A percentile compares a stretch with the other conserved stretches of the same genome.
phyloP scores from a whole-genome alignment of 2,329 filamentous ascomycete genomes.

The Raffaelea albimanens region DNA sequence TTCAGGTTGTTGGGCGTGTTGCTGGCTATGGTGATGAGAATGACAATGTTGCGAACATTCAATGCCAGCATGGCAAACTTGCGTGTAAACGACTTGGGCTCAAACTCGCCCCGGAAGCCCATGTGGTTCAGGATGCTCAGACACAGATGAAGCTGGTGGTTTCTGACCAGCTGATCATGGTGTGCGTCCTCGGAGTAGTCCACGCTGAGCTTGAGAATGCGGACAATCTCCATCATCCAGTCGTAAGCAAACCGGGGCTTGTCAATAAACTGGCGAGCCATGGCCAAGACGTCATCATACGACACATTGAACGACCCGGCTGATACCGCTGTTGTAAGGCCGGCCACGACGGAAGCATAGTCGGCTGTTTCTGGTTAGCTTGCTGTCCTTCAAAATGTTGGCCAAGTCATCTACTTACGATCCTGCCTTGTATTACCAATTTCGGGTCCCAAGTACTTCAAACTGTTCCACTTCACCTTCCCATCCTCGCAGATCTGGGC shows the following conservation, averaged over 20 bases:
- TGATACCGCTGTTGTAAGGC: slow-evolving; percentile 44
- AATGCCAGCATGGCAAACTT: slow-evolving; percentile 69
- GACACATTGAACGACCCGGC: slow-evolving; percentile 36
- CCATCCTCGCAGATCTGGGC: slow-evolving; percentile 49
- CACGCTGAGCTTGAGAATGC: slow-evolving; percentile 60
- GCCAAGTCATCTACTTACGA: slow-evolving; percentile 24
- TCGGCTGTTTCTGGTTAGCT: slow-evolving; percentile 26
- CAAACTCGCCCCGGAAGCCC: slow-evolving; percentile 57
- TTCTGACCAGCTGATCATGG: slow-evolving; percentile 64
- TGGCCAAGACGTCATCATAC: slow-evolving; percentile 64
- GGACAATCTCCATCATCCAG: slow-evolving; percentile 58
- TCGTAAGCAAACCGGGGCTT: slow-evolving; percentile 43
- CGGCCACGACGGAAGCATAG: slow-evolving; percentile 50
- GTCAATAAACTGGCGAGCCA: slow-evolving; percentile 43
- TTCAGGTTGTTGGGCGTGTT: slow-evolving; percentile 44
- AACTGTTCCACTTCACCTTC: slow-evolving; percentile 47
- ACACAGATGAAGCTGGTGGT: slow-evolving; percentile 62
- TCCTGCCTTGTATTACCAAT: slow-evolving; percentile 38
- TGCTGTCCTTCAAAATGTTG: slow-evolving; percentile 4
- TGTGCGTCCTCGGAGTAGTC: slow-evolving; percentile 73
- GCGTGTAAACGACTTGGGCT: slow-evolving; percentile 54
- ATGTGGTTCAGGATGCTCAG: slow-evolving; percentile 73
- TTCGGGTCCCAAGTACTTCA: slow-evolving; percentile 40
- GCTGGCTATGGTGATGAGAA: slow-evolving; percentile 55
- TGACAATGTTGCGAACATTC: slow-evolving; percentile 62